Percentiles rank a stretch among this genome's conserved stretches.
These are phyloP conservation scores for Eremochloa ophiuroides DNA, from an alignment of 176 grass and related monocot species.

Conservation along the genomic window DNA sequence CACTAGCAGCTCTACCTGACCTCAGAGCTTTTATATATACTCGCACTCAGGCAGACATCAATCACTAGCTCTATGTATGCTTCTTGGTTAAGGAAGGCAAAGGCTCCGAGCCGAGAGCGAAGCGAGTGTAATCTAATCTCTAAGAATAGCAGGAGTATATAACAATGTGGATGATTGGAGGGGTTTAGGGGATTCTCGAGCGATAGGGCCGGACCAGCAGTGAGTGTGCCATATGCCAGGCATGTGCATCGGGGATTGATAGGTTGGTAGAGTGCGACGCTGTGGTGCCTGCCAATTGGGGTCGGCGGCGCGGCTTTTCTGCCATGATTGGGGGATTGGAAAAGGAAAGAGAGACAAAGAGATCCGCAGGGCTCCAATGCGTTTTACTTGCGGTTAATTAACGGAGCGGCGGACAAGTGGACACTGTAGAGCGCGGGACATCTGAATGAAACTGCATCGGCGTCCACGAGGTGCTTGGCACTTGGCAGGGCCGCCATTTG, in stretches of 20 bases:
- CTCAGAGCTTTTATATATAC: conserved; percentile 7
- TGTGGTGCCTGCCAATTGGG: conserved; percentile 21
- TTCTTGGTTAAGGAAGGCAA: conserved; percentile 43
- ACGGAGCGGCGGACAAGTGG: background rate
- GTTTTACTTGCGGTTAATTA: conserved; percentile 18
- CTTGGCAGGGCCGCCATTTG: background rate
- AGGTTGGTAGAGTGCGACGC: conserved; percentile 39
- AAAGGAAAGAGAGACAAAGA: background rate
- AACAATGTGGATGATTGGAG: background rate
- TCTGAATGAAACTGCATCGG: background rate
- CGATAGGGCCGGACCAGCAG: background rate
- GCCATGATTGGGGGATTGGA: conserved; percentile 34
- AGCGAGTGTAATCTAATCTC: conserved; percentile 2
- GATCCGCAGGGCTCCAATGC: conserved; percentile 12
- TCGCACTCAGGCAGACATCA: background rate
- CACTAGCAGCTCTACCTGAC: background rate
- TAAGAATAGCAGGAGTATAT: background rate
- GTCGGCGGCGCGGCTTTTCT: conserved; percentile 10
- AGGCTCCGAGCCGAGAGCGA: background rate
- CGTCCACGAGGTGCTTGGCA: background rate
- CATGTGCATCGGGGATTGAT: background rate
- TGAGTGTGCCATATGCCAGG: conserved; percentile 18
- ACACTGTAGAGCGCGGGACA: background rate
- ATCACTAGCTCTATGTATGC: conserved; percentile 22
- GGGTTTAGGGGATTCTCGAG: conserved; percentile 10